Conservation (phyloP, 768 basidiomycete species). For the button mushroom (Agaricus bisporus) region DNA sequence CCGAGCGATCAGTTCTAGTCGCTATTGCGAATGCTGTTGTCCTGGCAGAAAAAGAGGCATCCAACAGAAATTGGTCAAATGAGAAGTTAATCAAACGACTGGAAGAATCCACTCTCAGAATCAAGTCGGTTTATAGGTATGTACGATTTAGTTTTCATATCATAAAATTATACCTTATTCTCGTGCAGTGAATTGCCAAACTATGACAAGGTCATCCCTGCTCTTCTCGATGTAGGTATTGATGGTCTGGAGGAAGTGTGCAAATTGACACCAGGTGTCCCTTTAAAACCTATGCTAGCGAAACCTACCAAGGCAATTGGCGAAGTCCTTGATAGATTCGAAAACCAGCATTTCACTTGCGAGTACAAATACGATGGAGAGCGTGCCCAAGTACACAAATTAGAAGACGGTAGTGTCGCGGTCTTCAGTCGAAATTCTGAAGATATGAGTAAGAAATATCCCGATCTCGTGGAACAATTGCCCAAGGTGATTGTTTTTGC, state of each 20-base stretch:
- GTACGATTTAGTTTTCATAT: conserved; percentile 11
- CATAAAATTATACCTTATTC: neutral
- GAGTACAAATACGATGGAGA: conserved; percentile 99
- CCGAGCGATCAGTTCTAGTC: conserved; percentile 91
- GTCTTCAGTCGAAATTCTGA: conserved; percentile 98
- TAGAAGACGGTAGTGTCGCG: conserved; percentile 76
- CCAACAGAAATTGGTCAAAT: conserved; percentile 63
- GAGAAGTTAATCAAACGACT: conserved; percentile 69
- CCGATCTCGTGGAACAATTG: conserved; percentile 92
- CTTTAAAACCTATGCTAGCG: conserved; percentile 97
- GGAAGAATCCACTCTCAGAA: conserved; percentile 67
- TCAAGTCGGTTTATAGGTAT: conserved; percentile 93
- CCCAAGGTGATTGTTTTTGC: conserved; percentile 49
- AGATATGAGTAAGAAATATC: conserved; percentile 99
- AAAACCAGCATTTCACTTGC: conserved; percentile 92
- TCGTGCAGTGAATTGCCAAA: conserved; percentile 76
- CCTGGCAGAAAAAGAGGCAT: conserved; percentile 67
- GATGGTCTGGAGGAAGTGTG: conserved; percentile 64
- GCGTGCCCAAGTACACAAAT: conserved; percentile 89
- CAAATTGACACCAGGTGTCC: conserved; percentile 92
- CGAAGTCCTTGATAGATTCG: conserved; percentile 95
- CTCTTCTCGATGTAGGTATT: conserved; percentile 75
- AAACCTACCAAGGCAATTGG: conserved; percentile 99
- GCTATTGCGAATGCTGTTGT: conserved; percentile 91
- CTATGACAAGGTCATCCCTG: conserved; percentile 90